These are phyloP conservation scores for Gracilaria caudata DNA, from an alignment of 23 red algal species.

Conservation along the genomic window DNA sequence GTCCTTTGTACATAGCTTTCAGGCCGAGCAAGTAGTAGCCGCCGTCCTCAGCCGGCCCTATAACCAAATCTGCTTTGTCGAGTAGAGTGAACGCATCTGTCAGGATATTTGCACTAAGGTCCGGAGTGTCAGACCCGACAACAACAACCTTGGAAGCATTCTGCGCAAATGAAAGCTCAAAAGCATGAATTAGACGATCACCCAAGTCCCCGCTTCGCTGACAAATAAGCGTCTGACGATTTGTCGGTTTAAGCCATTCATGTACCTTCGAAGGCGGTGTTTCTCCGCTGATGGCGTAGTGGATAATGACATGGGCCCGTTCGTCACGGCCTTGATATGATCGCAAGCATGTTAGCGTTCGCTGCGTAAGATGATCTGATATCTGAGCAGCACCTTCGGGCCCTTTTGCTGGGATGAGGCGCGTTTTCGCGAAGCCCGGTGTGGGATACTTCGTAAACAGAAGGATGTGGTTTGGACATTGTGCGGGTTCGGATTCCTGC, in stretches of 20 bases:
- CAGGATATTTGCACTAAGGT: slow-evolving; percentile 44
- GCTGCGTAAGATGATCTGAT: slow-evolving; percentile 66
- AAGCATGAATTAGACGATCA: slow-evolving; percentile 71
- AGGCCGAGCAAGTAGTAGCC: slow-evolving; percentile 95
- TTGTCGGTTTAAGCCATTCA: slow-evolving; percentile 8
- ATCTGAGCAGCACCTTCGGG: slow-evolving; percentile 70
- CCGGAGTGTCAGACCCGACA: slow-evolving; percentile 80
- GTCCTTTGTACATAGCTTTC: neutral
- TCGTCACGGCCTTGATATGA: slow-evolving; percentile 4
- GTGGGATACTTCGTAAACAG: slow-evolving; percentile 91
- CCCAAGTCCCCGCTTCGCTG: slow-evolving; percentile 78
- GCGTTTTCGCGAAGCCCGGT: slow-evolving; percentile 86
- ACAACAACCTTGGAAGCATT: slow-evolving; percentile 62
- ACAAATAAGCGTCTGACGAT: slow-evolving; percentile 18
- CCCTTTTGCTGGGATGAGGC: slow-evolving; percentile 78
- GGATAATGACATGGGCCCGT: slow-evolving; percentile 1
- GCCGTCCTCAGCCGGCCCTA: slow-evolving; percentile 90
- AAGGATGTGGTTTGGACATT: slow-evolving; percentile 45
- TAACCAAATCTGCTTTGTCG: slow-evolving; percentile 66
- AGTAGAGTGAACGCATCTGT: slow-evolving; percentile 66
- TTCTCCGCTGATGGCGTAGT: slow-evolving; percentile 28
- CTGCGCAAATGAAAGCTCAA: slow-evolving; percentile 43
- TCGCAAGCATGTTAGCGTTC: slow-evolving; percentile 44
- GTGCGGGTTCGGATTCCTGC: neutral
- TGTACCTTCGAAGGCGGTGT: neutral